Evolutionary conservation across 1,284 basidiomycete species (phyloP), one percentile per base, ranked within the genome.

Genomic region (Spongispora temasekensis): DNA sequence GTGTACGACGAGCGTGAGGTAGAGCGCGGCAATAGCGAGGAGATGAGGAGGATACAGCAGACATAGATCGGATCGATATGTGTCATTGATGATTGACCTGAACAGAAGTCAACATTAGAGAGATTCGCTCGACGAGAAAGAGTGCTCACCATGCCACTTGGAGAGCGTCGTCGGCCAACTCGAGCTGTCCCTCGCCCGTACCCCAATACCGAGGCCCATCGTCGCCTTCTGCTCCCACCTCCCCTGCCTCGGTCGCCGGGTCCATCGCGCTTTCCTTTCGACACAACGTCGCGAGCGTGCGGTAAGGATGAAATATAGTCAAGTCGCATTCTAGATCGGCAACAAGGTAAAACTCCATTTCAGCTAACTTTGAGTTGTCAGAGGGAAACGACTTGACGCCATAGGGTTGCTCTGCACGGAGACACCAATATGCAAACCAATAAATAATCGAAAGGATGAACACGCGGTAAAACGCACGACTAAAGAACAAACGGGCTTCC

Each of bases 271-370:
- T 63, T 76, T 86, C 77, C 69, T 78, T 80, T 27, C 84, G 89
- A 65, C 88, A 92, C 15, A 98, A 81, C 5, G 89, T 82, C 51
- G 92, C 78, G 34, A 98, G 83, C 1, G 93, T 91, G 50, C 94
- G 88, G 76, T 98, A 99, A 0, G 97, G 95, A 74, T 98, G 97
- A 74, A 95, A 98, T 8, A 98, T 83, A 55, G 91, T 86, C 44
- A 99, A 80, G 76, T 98, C 95, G 70, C 97, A 98, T 75, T 97
- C 95, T 44, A 99, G 85, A 73, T 99, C 97, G 69, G 95, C 94
- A 23, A 99, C 87, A 15, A 99, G 86, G 76, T 98, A 98, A 77
- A 98, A 98, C 75, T 98, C 97, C 96, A 98, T 98, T 75, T 98
- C 96, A 5, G 96, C 97, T 6, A 99, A 79, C 70, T 94, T 94